Conservation (phyloP, 768 basidiomycete species). For the Psilocybe cubensis region DNA sequence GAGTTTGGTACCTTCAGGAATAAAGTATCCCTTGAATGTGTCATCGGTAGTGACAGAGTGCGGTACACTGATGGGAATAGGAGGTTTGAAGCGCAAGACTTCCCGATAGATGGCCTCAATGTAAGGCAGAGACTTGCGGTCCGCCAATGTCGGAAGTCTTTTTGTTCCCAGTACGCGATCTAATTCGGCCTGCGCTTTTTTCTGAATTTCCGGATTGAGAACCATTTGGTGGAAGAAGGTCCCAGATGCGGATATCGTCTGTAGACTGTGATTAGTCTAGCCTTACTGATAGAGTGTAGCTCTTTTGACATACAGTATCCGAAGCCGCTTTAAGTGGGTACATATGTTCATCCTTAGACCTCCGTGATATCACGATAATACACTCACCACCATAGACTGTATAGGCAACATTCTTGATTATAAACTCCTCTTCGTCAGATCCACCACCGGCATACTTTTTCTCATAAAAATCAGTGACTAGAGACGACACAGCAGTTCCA, state of each 20-base stretch:
- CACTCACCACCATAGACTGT: conserved; percentile 17
- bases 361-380: neutral
- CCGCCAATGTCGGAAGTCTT: conserved; percentile 26
- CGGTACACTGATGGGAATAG: conserved; percentile 21
- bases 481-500: conserved; percentile 12
- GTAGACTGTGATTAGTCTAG: neutral
- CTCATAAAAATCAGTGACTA: conserved; percentile 17
- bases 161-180: conserved; percentile 28
- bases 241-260: conserved; percentile 17
- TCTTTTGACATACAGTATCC: conserved; percentile 8
- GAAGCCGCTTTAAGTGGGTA: conserved; percentile 11
- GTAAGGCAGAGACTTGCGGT: conserved; percentile 28
- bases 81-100: conserved; percentile 21
- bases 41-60: conserved; percentile 23
- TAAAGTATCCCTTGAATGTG: conserved; percentile 19
- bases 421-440: conserved; percentile 9
- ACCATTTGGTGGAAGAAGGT: conserved; percentile 32
- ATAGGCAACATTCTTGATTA: conserved; percentile 10
- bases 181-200: conserved; percentile 34
- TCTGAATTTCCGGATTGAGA: conserved; percentile 30
- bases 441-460: neutral
- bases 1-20: conserved; percentile 15
- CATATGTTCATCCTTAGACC: neutral
- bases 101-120: conserved; percentile 16
- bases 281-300: neutral